Evolutionary conservation across 352 stramenopile genomes (phyloP).

Genomic region (Globisporangium radiosum): DNA sequence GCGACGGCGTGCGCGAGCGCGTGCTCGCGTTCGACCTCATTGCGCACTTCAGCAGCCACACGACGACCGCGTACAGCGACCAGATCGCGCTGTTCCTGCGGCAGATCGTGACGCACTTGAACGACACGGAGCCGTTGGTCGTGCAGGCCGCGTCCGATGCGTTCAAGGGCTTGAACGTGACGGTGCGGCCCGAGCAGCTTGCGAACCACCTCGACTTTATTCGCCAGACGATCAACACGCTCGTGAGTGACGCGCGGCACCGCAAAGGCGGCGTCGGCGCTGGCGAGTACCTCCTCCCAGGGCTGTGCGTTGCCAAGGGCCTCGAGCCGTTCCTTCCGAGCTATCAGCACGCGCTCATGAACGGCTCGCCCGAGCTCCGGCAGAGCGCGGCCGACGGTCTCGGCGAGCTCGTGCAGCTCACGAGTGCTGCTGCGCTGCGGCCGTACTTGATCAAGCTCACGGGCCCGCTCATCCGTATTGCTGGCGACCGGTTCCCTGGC

Average conservation of each 20-base stretch:
- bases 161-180: constrained; percentile 89
- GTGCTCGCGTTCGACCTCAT: constrained; percentile 91
- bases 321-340: constrained; percentile 96
- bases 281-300: constrained; percentile 74
- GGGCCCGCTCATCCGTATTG: constrained; percentile 97
- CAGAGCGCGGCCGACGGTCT: constrained; percentile 93
- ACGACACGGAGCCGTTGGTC: constrained; percentile 88
- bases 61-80: constrained; percentile 87
- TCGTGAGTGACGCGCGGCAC: constrained; percentile 94
- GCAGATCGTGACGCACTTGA: constrained; percentile 95
- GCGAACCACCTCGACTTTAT: constrained; percentile 96
- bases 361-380: constrained; percentile 85
- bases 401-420: constrained; percentile 95
- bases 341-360: constrained; percentile 97
- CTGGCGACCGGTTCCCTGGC: constrained; percentile 96
- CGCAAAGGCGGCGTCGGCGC: constrained; percentile 87
- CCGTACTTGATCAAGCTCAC: constrained; percentile 98
- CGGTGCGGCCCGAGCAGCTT: constrained; percentile 90
- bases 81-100: constrained; percentile 94
- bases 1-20: constrained; percentile 80
- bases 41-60: constrained; percentile 84
- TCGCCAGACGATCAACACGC: constrained; percentile 94
- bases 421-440: constrained; percentile 81
- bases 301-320: constrained; percentile 77
- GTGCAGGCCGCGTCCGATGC: constrained; percentile 87